Evolutionary conservation across 225 moss, liverwort and hornwort genomes (phyloP).

Genomic region (Marchantia polymorpha): DNA sequence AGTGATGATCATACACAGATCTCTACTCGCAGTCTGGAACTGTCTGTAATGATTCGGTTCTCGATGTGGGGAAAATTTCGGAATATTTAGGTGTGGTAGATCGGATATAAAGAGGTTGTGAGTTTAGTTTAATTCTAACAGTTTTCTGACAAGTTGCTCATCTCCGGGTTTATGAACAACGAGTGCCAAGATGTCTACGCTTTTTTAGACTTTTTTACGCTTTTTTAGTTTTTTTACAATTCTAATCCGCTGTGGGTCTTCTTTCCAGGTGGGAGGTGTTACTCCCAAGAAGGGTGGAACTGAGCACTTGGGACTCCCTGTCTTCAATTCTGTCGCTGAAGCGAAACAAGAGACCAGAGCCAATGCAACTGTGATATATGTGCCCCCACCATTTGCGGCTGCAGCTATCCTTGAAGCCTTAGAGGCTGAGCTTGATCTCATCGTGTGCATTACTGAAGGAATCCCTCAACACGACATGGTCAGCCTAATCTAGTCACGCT

Average conservation of each 20-base stretch:
- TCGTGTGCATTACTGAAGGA: conserved; percentile 64
- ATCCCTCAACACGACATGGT: conserved; percentile 74
- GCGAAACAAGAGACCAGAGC: conserved; percentile 55
- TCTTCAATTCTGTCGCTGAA: conserved; percentile 53
- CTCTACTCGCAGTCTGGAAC: too few relatives aligned
- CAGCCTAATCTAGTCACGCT: background rate
- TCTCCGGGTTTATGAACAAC: too few relatives aligned
- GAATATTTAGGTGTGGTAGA: too few relatives aligned
- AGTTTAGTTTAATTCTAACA: too few relatives aligned
- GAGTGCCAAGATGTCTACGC: too few relatives aligned
- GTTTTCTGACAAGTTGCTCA: too few relatives aligned
- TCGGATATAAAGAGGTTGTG: too few relatives aligned
- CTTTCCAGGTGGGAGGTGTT: conserved; percentile 52
- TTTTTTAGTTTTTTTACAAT: too few relatives aligned
- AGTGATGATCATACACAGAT: too few relatives aligned
- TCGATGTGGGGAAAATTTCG: too few relatives aligned
- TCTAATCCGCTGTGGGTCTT: background rate
- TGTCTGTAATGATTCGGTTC: too few relatives aligned
- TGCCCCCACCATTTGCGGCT: conserved; percentile 51
- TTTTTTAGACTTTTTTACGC: too few relatives aligned
- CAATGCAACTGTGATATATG: conserved; percentile 60
- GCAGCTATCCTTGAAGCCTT: conserved; percentile 58
- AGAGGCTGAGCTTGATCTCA: conserved; percentile 55
- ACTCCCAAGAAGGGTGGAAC: conserved; percentile 64
- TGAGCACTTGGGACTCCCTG: conserved; percentile 55